phyloP scores from a whole-genome alignment of 768 basidiomycete genomes.

The Amanita fuliginea region DNA sequence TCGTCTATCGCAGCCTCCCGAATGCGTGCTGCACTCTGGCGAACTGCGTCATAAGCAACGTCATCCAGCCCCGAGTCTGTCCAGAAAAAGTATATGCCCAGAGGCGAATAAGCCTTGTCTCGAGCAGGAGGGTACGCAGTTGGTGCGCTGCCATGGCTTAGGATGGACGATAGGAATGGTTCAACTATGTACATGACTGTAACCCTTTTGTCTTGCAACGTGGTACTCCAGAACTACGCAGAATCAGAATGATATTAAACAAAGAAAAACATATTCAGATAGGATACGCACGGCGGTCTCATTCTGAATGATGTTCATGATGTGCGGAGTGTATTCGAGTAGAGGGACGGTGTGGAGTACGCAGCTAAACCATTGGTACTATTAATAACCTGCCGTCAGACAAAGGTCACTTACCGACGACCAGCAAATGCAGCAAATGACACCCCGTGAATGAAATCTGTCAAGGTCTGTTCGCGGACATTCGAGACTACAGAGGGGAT shows the following conservation, averaged over 20 bases:
- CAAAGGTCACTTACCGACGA: slow-evolving; percentile 5
- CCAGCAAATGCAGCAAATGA: slow-evolving; percentile 13
- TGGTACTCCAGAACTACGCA: not conserved
- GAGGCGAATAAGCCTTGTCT: slow-evolving; percentile 15
- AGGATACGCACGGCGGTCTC: slow-evolving; percentile 20
- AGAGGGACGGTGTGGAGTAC: slow-evolving; percentile 26
- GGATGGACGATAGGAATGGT: slow-evolving; percentile 29
- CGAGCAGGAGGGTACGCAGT: slow-evolving; percentile 34
- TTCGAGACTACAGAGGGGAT: slow-evolving; percentile 22
- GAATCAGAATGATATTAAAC: too few relatives aligned
- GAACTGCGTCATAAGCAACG: slow-evolving; percentile 22
- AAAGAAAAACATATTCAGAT: not conserved
- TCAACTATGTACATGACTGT: slow-evolving; percentile 28
- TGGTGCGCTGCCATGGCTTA: slow-evolving; percentile 21
- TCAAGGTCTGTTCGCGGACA: slow-evolving; percentile 20
- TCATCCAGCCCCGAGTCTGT: slow-evolving; percentile 9
- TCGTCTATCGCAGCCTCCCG: slow-evolving; percentile 18
- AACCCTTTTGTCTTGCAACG: not conserved
- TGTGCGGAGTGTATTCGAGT: slow-evolving; percentile 15
- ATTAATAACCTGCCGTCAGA: not conserved
- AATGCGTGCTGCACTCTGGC: slow-evolving; percentile 23
- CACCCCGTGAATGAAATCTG: slow-evolving; percentile 21
- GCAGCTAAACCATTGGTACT: slow-evolving; percentile 11
- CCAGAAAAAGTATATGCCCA: slow-evolving; percentile 18
- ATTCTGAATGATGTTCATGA: slow-evolving; percentile 23